A percentile compares a stretch with the other conserved stretches of the same genome.
Evolutionary conservation across 116 monocot species (phyloP).

Genomic region (Papilionanthe hybrid): DNA sequence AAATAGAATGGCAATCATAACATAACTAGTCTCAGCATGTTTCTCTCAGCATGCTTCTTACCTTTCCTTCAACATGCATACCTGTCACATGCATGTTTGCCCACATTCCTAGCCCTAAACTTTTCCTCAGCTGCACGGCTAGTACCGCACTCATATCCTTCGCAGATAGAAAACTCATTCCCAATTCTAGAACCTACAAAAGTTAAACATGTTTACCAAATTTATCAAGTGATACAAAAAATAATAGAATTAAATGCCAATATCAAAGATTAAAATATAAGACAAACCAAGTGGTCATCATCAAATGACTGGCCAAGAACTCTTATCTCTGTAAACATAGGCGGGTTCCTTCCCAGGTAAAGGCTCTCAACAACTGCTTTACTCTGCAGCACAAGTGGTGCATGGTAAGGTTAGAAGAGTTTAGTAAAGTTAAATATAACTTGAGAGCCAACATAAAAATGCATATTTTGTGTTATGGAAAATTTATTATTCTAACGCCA

Average conservation of each 20-base stretch:
- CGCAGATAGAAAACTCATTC: conserved; percentile 52
- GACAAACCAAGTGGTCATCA: conserved; percentile 57
- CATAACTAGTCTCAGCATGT: neutral
- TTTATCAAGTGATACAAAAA: neutral
- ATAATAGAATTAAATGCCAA: neutral
- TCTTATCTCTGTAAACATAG: conserved; percentile 52
- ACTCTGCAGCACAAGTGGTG: conserved; percentile 26
- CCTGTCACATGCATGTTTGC: conserved; percentile 49
- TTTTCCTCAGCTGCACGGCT: conserved; percentile 44
- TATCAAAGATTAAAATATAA: neutral
- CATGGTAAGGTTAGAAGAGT: neutral
- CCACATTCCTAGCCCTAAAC: conserved; percentile 49
- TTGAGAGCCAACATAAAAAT: neutral
- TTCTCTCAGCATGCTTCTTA: conserved; percentile 10
- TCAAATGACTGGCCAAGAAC: conserved; percentile 47
- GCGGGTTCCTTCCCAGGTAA: conserved; percentile 55
- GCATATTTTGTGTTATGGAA: neutral
- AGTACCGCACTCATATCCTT: conserved; percentile 53
- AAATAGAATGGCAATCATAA: neutral
- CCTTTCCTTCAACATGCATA: conserved; percentile 68
- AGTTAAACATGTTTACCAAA: conserved; percentile 2
- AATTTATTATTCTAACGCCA: neutral
- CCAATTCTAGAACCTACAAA: conserved; percentile 50
- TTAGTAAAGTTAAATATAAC: neutral
- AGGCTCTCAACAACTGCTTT: conserved; percentile 51